Evolutionary conservation across 495 filamentous ascomycete species (phyloP).

Genomic region (Letharia lupina): DNA sequence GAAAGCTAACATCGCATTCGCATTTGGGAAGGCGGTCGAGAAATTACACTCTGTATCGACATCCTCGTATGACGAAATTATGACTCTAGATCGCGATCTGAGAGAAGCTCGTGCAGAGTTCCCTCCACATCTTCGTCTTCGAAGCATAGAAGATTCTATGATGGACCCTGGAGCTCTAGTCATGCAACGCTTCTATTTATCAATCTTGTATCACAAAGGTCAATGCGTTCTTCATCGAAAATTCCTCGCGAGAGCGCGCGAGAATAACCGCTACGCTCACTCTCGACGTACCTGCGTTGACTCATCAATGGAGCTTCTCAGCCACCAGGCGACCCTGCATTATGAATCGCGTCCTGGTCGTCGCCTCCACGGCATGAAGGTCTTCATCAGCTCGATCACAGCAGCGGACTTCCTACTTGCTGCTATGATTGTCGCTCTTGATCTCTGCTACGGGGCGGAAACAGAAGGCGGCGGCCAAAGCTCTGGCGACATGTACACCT

Average conservation of each 20-base stretch:
- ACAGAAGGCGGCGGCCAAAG: slow-evolving; percentile 30
- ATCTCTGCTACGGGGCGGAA: slow-evolving; percentile 43
- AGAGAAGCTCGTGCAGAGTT: slow-evolving; percentile 57
- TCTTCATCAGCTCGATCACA: slow-evolving; percentile 69
- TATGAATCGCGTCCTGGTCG: slow-evolving; percentile 66
- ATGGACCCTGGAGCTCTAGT: slow-evolving; percentile 69
- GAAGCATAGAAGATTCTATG: slow-evolving; percentile 61
- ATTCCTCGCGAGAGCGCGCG: slow-evolving; percentile 61
- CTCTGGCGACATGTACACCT: slow-evolving; percentile 52
- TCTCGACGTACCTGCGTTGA: slow-evolving; percentile 76
- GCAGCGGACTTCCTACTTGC: slow-evolving; percentile 78
- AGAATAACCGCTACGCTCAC: slow-evolving; percentile 67
- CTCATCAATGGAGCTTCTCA: slow-evolving; percentile 66
- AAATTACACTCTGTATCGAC: slow-evolving; percentile 35
- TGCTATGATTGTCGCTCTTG: slow-evolving; percentile 80
- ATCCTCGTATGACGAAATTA: slow-evolving; percentile 67
- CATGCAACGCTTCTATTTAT: slow-evolving; percentile 71
- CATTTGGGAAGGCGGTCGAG: slow-evolving; percentile 53
- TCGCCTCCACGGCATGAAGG: slow-evolving; percentile 60
- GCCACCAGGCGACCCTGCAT: slow-evolving; percentile 67
- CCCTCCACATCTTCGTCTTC: slow-evolving; percentile 61
- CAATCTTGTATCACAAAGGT: slow-evolving; percentile 75
- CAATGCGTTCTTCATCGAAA: slow-evolving; percentile 78
- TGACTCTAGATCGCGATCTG: slow-evolving; percentile 64
- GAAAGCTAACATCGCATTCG: slow-evolving; percentile 58